phyloP scores from a whole-genome alignment of 1,139 yeast species.

The Pichia norvegensis region DNA sequence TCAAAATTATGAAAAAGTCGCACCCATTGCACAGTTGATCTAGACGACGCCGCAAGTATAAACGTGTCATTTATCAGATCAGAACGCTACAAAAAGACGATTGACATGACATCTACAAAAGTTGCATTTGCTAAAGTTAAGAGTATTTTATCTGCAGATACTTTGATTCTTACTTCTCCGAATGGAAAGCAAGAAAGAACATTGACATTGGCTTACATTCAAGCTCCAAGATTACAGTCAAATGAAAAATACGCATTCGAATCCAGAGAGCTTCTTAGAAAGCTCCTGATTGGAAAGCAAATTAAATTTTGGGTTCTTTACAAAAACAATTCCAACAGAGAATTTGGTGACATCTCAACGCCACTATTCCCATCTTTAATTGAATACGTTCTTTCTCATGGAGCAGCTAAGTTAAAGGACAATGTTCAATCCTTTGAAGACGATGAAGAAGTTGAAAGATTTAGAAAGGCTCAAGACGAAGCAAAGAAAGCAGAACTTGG shows the following conservation, averaged over 20 bases:
- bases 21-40: too few relatives aligned
- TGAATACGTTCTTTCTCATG: constrained; percentile 49
- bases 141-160: constrained; percentile 66
- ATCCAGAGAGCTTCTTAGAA: constrained; percentile 55
- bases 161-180: constrained; percentile 57
- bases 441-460: constrained; percentile 31
- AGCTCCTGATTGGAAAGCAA: constrained; percentile 60
- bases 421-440: constrained; percentile 37
- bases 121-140: constrained; percentile 53
- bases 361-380: constrained; percentile 58
- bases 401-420: constrained; percentile 58
- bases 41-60: too few relatives aligned
- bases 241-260: constrained; percentile 43
- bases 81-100: background rate
- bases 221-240: constrained; percentile 38
- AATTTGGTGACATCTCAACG: constrained; percentile 64
- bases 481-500: constrained; percentile 49
- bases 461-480: constrained; percentile 38
- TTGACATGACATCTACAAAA: constrained; percentile 19
- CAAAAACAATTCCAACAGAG: constrained; percentile 43
- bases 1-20: too few relatives aligned
- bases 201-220: constrained; percentile 56
- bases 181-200: constrained; percentile 43
- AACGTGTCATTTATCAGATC: background rate
- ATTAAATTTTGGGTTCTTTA: constrained; percentile 53